Evolutionary conservation across 2,329 filamentous ascomycete genomes (phyloP), one percentile per base, ranked within the genome.

Genomic region (Scleromitrula shiraiana): DNA sequence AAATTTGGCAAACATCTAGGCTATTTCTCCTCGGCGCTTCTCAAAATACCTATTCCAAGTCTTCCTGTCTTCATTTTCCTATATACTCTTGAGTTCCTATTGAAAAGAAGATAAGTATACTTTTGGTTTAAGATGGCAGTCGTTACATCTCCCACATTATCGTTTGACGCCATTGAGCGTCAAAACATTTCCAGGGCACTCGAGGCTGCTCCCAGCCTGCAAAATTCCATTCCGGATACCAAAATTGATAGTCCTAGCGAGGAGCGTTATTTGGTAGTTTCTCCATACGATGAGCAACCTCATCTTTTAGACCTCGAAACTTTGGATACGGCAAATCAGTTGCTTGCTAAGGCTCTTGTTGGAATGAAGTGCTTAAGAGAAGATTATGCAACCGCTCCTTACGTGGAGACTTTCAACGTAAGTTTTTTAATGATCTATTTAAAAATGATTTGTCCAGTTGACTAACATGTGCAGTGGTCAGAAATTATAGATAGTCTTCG

Each of bases 321-420:
- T 2, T 72, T 95, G 6, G 75, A 85, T 53, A 67, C 67, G 0
- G 76, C 86, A 53, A 82, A 82, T 53, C 76, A 74, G 8, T 72
- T 94, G 43, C 72, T 95, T 46, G 83, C 88, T 5, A 74, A 79
- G 51, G 85, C 88, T 1, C 70, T 95, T 50, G 77, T 77, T 23
- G 69, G 70, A 12, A 72, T 95, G 55, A 71, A 70, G 50, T 78
- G 79, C 30, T 68, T 80, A 15, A 76, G 80, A 2, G 64, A 72
- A 7, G 82, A 89, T 62, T 95, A 94, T 67, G 86, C 88, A 49
- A 89, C 81, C 1, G 80, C 82, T 1, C 71, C 77, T 0, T 95
- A 95, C 66, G 65, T 71, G 3, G 75, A 82, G 2, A 80, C 80
- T 0, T 90, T 95, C 69, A 94, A 95, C 66, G 42, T 50, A 45